phyloP scores from a whole-genome alignment of 2,329 filamentous ascomycete genomes.

The Pseudocercospora cruenta region DNA sequence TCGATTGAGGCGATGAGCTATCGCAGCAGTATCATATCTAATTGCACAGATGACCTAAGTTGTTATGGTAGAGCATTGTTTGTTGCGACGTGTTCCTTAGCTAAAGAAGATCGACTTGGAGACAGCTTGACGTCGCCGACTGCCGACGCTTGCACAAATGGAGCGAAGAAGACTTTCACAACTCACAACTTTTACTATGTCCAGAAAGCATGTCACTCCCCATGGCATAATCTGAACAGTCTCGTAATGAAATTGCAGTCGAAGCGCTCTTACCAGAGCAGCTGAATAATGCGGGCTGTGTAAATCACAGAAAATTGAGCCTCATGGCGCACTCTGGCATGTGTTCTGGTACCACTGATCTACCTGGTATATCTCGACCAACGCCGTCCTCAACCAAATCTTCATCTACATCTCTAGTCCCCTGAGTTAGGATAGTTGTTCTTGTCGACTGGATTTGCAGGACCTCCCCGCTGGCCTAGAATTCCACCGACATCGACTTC shows the following conservation, averaged over 20 bases:
- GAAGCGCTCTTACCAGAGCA: background rate
- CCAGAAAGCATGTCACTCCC: too few species aligned
- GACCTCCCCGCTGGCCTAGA: conserved; percentile 51
- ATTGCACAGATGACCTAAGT: background rate
- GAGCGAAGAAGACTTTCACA: background rate
- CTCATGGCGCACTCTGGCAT: background rate
- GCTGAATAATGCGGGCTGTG: too few species aligned
- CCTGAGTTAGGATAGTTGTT: conserved; percentile 35
- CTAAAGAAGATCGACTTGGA: background rate
- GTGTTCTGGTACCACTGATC: background rate
- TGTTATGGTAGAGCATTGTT: background rate
- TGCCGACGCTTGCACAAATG: background rate
- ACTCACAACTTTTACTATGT: too few species aligned
- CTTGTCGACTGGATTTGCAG: conserved; percentile 45
- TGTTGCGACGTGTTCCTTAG: conserved; percentile 7
- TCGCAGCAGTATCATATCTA: background rate
- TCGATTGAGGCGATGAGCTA: background rate
- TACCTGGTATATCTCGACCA: background rate
- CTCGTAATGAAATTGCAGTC: too few species aligned
- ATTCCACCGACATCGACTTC: conserved; percentile 47
- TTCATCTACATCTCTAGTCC: background rate
- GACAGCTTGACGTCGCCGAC: background rate
- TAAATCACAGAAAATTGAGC: background rate
- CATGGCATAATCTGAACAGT: too few species aligned
- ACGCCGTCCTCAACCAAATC: background rate